phyloP scores from a whole-genome alignment of 2,329 filamentous ascomycete species.

The Paecilomyces fulvus region DNA sequence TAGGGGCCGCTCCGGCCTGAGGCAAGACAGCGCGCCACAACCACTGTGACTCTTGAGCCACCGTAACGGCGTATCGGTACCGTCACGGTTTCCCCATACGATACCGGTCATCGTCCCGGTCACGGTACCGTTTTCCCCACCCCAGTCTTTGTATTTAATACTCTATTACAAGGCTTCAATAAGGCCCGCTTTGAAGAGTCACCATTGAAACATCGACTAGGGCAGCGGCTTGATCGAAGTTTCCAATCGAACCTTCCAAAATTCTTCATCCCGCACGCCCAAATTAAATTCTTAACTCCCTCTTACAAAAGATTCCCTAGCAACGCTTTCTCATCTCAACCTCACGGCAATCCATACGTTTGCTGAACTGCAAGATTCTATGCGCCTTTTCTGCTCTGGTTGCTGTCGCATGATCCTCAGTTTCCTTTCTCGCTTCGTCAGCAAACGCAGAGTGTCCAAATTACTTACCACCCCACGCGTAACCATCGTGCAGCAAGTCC shows the following conservation, averaged over 20 bases:
- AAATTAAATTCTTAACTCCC: background rate
- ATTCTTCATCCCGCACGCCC: background rate
- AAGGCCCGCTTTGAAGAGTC: slow-evolving; percentile 1
- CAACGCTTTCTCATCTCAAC: background rate
- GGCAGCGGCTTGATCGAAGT: background rate
- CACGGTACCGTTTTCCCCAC: background rate
- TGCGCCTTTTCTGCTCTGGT: background rate
- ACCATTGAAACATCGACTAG: background rate
- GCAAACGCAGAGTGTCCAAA: background rate
- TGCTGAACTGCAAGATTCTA: background rate
- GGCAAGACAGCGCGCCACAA: background rate
- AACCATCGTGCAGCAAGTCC: slow-evolving; percentile 1
- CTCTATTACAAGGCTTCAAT: background rate
- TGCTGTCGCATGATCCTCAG: background rate
- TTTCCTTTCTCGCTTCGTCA: background rate
- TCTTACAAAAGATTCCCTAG: background rate
- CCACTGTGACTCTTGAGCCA: background rate
- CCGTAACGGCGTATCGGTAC: background rate
- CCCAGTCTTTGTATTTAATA: background rate
- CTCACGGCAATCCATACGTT: background rate
- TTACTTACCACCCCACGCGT: slow-evolving; percentile 1
- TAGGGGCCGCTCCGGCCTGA: background rate
- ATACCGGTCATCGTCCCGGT: background rate
- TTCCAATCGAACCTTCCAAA: slow-evolving; percentile 1
- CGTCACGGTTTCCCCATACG: background rate